Conservation (phyloP, 2,329 filamentous ascomycete species). For the Calonectria henricotiae region DNA sequence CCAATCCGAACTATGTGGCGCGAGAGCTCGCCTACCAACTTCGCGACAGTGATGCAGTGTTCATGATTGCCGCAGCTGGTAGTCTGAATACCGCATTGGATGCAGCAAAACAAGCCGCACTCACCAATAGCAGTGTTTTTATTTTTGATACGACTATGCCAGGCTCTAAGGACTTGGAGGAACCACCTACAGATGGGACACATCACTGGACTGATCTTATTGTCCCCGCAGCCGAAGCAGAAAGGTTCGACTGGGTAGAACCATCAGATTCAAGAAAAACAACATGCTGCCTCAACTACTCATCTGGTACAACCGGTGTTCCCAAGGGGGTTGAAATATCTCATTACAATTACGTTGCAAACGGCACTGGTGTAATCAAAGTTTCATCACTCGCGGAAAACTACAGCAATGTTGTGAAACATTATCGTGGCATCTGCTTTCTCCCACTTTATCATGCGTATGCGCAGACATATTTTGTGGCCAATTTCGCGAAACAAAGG, state of each 20-base stretch:
- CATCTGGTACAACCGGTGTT: slow-evolving; percentile 82
- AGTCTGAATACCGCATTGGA: slow-evolving; percentile 77
- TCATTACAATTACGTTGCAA: slow-evolving; percentile 82
- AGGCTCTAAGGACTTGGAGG: slow-evolving; percentile 41
- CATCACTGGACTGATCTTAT: slow-evolving; percentile 77
- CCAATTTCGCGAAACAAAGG: slow-evolving; percentile 68
- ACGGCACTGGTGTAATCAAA: slow-evolving; percentile 72
- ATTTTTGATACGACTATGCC: slow-evolving; percentile 74
- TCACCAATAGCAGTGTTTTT: slow-evolving; percentile 74
- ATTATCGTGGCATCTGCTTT: slow-evolving; percentile 72
- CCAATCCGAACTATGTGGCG: slow-evolving; percentile 78
- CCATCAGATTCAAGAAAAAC: slow-evolving; percentile 66
- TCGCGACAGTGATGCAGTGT: slow-evolving; percentile 77
- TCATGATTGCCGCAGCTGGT: slow-evolving; percentile 75
- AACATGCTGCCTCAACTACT: slow-evolving; percentile 83
- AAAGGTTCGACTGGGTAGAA: slow-evolving; percentile 75
- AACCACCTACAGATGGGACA: slow-evolving; percentile 3
- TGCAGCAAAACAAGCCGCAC: slow-evolving; percentile 73
- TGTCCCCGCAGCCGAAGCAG: slow-evolving; percentile 59
- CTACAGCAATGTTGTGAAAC: slow-evolving; percentile 60
- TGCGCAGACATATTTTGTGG: slow-evolving; percentile 80
- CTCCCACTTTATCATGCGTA: slow-evolving; percentile 85
- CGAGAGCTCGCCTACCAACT: slow-evolving; percentile 85
- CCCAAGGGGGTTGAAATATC: slow-evolving; percentile 88
- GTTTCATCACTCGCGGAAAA: slow-evolving; percentile 55